Evolutionary conservation across 2,329 filamentous ascomycete species (phyloP).

Genomic region (Microcera coccophila): DNA sequence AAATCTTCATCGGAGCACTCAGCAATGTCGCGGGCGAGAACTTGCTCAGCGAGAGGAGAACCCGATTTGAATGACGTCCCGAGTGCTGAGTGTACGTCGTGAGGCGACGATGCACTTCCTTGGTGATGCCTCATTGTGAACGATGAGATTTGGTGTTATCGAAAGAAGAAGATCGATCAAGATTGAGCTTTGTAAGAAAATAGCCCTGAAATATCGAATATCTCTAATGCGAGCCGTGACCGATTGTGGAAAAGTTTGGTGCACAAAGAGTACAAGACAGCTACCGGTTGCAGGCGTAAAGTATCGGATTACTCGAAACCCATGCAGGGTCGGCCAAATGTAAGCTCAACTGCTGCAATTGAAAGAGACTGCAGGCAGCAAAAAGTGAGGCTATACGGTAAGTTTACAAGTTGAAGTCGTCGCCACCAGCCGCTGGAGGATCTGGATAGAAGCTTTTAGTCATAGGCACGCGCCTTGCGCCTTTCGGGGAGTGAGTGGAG

Average conservation of each 20-base stretch:
- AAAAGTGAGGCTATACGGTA: neutral
- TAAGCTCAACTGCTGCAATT: no score
- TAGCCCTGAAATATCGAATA: no score
- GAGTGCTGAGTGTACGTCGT: slow-evolving; percentile 18
- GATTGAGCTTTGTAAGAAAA: neutral
- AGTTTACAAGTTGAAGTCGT: neutral
- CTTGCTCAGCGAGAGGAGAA: slow-evolving; percentile 64
- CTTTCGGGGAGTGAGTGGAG: no score
- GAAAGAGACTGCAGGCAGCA: neutral
- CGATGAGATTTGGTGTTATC: no score
- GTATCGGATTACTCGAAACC: no score
- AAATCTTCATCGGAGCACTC: slow-evolving; percentile 58
- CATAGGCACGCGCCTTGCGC: no score
- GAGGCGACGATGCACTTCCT: slow-evolving; percentile 19
- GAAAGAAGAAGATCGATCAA: no score
- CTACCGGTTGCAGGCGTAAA: no score
- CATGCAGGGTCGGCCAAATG: no score
- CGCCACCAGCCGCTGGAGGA: neutral
- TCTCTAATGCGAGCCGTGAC: no score
- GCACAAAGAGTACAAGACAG: no score
- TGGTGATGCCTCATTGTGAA: neutral
- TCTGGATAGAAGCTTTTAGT: neutral
- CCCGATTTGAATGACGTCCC: slow-evolving; percentile 53
- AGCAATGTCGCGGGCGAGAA: slow-evolving; percentile 63
- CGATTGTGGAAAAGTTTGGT: no score